These are phyloP conservation scores for Maudiozyma turicensis DNA, from an alignment of 805 yeast species.

Conservation along the genomic window DNA sequence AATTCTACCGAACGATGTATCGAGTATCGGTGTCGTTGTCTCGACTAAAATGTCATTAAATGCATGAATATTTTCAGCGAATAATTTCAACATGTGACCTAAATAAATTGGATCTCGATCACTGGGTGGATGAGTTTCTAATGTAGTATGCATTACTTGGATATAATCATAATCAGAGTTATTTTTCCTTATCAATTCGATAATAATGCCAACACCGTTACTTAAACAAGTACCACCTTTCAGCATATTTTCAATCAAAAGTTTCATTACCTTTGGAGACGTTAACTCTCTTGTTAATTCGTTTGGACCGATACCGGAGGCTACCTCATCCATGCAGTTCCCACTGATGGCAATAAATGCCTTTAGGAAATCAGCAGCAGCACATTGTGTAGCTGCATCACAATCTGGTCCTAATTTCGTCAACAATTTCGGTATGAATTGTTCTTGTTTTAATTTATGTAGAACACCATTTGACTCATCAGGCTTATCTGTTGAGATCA, in stretches of 20 bases:
- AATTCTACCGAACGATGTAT: conserved; percentile 42
- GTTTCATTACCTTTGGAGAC: conserved; percentile 55
- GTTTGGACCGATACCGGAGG: conserved; percentile 91
- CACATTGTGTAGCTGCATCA: conserved; percentile 70
- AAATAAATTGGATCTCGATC: conserved; percentile 87
- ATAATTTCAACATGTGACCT: conserved; percentile 73
- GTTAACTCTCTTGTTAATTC: conserved; percentile 87
- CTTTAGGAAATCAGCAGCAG: conserved; percentile 91
- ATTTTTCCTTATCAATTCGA: conserved; percentile 89
- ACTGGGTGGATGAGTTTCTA: conserved; percentile 86
- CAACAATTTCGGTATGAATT: conserved; percentile 62
- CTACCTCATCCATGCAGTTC: conserved; percentile 76
- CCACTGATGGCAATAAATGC: conserved; percentile 92
- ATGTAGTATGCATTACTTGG: conserved; percentile 71
- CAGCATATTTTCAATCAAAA: conserved; percentile 69
- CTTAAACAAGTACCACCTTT: conserved; percentile 79
- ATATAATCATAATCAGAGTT: conserved; percentile 91
- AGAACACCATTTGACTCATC: conserved; percentile 83
- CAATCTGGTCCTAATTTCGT: conserved; percentile 59
- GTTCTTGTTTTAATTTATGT: conserved; percentile 61
- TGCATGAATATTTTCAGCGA: conserved; percentile 60
- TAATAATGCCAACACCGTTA: conserved; percentile 89
- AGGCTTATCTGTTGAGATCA: conserved; percentile 87
- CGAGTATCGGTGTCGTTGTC: conserved; percentile 28
- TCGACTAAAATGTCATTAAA: conserved; percentile 54